A percentile compares a stretch with the other conserved stretches of the same genome.
Conservation (phyloP, 148 eudicot species). For the Agrostemma githago region DNA sequence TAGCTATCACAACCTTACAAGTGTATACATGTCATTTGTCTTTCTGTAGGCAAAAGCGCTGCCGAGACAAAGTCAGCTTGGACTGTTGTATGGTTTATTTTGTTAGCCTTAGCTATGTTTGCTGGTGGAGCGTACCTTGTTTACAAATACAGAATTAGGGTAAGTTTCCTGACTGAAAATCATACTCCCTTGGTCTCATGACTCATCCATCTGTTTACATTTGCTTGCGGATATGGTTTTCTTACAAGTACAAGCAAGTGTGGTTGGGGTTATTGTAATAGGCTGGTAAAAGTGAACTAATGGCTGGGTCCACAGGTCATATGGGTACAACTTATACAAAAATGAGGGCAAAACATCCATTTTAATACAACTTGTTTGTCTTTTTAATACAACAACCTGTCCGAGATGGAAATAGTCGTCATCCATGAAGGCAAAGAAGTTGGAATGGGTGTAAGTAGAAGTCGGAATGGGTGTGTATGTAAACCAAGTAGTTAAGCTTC, state of each 20-base stretch:
- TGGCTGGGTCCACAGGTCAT: no score
- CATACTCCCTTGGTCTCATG: background rate
- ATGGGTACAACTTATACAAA: no score
- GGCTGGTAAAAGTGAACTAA: no score
- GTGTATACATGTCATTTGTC: background rate
- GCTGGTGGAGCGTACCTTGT: slow-evolving; percentile 73
- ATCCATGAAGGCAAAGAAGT: no score
- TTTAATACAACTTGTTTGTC: no score
- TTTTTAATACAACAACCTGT: no score
- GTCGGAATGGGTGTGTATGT: no score
- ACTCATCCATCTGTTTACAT: background rate
- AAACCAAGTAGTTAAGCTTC: background rate
- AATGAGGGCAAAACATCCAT: no score
- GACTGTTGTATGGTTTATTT: slow-evolving; percentile 71
- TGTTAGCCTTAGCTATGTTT: slow-evolving; percentile 69
- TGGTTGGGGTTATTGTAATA: background rate
- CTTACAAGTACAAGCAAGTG: background rate
- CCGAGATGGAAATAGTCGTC: no score
- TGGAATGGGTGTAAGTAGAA: no score
- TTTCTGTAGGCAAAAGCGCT: slow-evolving; percentile 55
- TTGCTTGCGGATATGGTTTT: background rate
- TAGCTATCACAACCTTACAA: background rate
- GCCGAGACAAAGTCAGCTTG: slow-evolving; percentile 62
- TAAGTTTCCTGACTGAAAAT: slow-evolving; percentile 32
- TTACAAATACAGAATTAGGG: slow-evolving; percentile 90